Evolutionary conservation across 352 stramenopile species (phyloP).

Genomic region (Globisporangium emineosum): DNA sequence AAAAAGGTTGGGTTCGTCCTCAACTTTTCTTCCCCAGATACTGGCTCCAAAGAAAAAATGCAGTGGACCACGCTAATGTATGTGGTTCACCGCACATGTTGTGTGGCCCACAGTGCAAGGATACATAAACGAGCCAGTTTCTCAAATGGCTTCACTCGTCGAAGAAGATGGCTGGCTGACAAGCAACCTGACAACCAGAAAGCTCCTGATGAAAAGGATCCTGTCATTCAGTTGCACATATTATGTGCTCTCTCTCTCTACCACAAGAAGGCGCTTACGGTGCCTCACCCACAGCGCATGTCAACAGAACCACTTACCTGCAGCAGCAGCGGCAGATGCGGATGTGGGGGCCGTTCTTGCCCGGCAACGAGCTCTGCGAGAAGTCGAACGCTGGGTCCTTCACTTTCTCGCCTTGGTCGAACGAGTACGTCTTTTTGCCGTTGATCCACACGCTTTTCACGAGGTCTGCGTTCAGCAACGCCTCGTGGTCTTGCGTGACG

Average conservation of each 20-base stretch:
- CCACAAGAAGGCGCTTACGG: too few relatives aligned
- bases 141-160: too few relatives aligned
- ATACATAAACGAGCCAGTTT: too few relatives aligned
- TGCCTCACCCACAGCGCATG: not conserved
- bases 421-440: conserved; percentile 51
- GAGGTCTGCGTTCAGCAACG: conserved; percentile 45
- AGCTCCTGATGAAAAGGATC: too few relatives aligned
- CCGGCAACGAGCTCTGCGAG: conserved; percentile 54
- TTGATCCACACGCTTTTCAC: conserved; percentile 64
- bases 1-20: conserved; percentile 3
- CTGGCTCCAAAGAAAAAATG: not conserved
- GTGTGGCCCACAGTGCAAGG: too few relatives aligned
- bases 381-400: conserved; percentile 30
- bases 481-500: conserved; percentile 36
- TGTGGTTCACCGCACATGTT: not conserved
- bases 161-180: too few relatives aligned
- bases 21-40: conserved; percentile 4
- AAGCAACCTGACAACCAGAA: too few relatives aligned
- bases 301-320: conserved; percentile 9
- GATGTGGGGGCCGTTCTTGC: conserved; percentile 62
- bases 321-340: conserved; percentile 65
- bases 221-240: too few relatives aligned
- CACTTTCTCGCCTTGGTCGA: conserved; percentile 23
- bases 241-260: too few relatives aligned
- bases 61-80: not conserved